Conservation (phyloP, 139 green algal genomes). For the Chlamydomonas applanata region DNA sequence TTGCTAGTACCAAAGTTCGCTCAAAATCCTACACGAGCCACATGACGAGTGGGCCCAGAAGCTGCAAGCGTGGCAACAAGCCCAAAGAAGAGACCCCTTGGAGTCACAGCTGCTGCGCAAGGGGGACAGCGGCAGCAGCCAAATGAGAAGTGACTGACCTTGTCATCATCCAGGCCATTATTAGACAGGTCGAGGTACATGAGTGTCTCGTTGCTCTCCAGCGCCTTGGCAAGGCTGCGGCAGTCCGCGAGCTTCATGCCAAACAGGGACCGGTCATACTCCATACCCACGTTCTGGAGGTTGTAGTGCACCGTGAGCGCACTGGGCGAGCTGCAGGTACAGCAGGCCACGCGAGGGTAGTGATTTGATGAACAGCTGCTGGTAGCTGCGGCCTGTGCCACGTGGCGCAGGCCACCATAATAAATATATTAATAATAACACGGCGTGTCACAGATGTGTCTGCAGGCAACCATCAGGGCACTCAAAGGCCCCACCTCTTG, state of each 20-base stretch:
- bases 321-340: conserved; percentile 47
- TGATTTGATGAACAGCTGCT: not conserved
- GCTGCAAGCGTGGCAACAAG: too few species aligned
- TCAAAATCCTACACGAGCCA: too few species aligned
- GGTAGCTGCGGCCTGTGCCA: not conserved
- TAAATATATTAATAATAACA: too few species aligned
- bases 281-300: conserved; percentile 75
- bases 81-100: too few species aligned
- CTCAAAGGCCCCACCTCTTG: too few species aligned
- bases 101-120: too few species aligned
- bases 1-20: too few species aligned
- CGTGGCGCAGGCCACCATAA: not conserved
- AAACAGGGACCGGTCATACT: conserved; percentile 78
- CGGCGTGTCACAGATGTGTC: not conserved
- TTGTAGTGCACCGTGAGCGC: conserved; percentile 66
- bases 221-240: conserved; percentile 50
- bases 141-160: conserved; percentile 16
- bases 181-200: conserved; percentile 63
- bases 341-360: not conserved
- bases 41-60: too few species aligned
- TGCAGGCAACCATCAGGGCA: too few species aligned
- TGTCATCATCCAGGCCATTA: conserved; percentile 81
- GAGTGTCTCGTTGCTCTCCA: conserved; percentile 52
- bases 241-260: conserved; percentile 83
- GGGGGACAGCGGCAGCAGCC: too few species aligned